Conservation (phyloP, 1,284 basidiomycete genomes). For the Irpex rosettiformis region DNA sequence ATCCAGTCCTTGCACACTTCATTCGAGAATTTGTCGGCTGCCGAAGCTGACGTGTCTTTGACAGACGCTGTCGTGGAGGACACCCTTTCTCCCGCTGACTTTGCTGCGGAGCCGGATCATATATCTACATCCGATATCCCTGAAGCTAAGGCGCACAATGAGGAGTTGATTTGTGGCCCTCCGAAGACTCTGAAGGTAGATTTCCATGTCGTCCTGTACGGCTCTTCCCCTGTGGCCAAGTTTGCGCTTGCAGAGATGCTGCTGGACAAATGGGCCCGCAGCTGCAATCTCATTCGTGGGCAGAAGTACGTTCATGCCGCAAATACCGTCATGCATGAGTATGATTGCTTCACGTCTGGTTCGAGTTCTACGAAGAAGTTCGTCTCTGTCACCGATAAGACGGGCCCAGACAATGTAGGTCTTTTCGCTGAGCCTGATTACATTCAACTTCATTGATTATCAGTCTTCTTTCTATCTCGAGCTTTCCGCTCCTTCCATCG, state of each 20-base stretch:
- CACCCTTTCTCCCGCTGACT: conserved; percentile 12
- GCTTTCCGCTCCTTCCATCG: conserved; percentile 51
- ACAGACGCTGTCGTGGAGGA: conserved; percentile 17
- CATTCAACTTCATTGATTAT: conserved; percentile 33
- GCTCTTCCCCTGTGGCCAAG: conserved; percentile 49
- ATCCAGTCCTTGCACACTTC: conserved; percentile 46
- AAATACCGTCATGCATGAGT: conserved; percentile 20
- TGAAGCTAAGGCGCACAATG: conserved; percentile 23
- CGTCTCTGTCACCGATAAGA: conserved; percentile 54
- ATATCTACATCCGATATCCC: conserved; percentile 37
- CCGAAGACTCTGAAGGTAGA: conserved; percentile 29
- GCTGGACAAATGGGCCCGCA: conserved; percentile 38
- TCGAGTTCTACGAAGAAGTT: conserved; percentile 19
- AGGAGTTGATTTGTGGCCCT: background rate
- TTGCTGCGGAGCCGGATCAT: conserved; percentile 36
- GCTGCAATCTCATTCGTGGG: conserved; percentile 20
- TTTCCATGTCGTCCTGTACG: conserved; percentile 62
- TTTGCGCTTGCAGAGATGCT: conserved; percentile 55
- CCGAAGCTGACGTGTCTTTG: conserved; percentile 24
- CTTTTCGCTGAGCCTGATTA: conserved; percentile 24
- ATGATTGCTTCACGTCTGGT: conserved; percentile 14
- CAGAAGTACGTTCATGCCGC: conserved; percentile 17
- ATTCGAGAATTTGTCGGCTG: conserved; percentile 42
- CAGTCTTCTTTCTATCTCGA: conserved; percentile 38
- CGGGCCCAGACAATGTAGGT: conserved; percentile 47